Percentiles rank a stretch among this genome's conserved stretches.
These are phyloP conservation scores for Pseudocercospora musae DNA, from an alignment of 2,329 filamentous ascomycete genomes.

Conservation along the genomic window DNA sequence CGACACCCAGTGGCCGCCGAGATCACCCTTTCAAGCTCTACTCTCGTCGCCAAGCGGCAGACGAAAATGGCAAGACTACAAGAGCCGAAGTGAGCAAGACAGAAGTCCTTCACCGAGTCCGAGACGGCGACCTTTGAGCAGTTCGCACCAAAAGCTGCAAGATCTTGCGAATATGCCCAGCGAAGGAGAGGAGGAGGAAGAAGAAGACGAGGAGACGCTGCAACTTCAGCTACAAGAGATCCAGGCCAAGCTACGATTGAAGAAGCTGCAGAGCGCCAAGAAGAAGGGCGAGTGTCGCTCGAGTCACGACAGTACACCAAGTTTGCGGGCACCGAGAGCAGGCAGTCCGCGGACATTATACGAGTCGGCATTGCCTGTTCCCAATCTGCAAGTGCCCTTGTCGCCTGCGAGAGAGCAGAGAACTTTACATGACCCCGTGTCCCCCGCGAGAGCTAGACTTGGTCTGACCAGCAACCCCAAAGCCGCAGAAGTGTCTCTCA, in stretches of 20 bases:
- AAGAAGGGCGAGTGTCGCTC: constrained; percentile 16
- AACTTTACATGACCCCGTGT: constrained; percentile 56
- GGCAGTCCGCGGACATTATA: constrained; percentile 24
- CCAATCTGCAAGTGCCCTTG: constrained; percentile 68
- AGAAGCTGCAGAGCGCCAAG: constrained; percentile 62
- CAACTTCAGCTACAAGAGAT: constrained; percentile 84
- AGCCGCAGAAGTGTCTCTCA: constrained; percentile 79
- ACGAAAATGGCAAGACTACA: constrained; percentile 66
- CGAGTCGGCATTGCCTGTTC: constrained; percentile 25
- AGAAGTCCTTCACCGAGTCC: constrained; percentile 58
- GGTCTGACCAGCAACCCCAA: constrained; percentile 87
- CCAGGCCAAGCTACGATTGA: constrained; percentile 80
- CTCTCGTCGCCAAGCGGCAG: constrained; percentile 74
- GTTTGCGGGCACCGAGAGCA: constrained; percentile 13
- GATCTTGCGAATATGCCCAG: constrained; percentile 27
- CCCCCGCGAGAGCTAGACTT: constrained; percentile 73
- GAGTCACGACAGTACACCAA: constrained; percentile 8
- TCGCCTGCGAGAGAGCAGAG: constrained; percentile 58
- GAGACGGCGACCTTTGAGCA: constrained; percentile 24
- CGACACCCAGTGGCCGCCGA: constrained; percentile 56
- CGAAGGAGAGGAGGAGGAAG: constrained; percentile 30
- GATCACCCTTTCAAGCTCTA: constrained; percentile 60
- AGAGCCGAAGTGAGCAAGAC: constrained; percentile 47
- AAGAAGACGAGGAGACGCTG: constrained; percentile 77
- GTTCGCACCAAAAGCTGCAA: constrained; percentile 29